Evolutionary conservation across 1,284 basidiomycete species (phyloP), one percentile per base, ranked within the genome.

Genomic region (Ceratobasidium theobromae): DNA sequence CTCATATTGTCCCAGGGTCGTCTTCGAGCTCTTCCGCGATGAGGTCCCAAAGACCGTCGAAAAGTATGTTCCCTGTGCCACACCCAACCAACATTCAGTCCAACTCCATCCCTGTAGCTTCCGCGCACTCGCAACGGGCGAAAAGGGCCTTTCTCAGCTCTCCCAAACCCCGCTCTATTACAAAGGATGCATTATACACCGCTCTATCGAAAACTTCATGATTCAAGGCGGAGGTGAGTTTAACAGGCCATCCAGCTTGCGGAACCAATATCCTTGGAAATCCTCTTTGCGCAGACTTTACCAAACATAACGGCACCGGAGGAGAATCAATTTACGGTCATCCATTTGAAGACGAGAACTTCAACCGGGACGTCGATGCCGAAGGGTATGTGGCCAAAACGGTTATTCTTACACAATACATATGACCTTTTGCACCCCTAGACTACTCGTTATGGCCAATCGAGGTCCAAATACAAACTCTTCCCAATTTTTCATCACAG

Each of bases 201-300:
- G 92, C 27, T 86, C 88, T 30, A 94, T 95, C 68, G 81, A 84
- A 23, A 82, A 86, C 69, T 95, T 96, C 76, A 96, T 96, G 94
- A 85, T 95, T 58, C 90, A 91, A 77, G 89, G 86, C 45, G 89
- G 89, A 77, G 86, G 86, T 87, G 70, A 58, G 79, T 72, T 12
- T 27, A 51, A 45, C 23, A 52, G 53, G 33, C 27, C 27, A 25
- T 25, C 41, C 40, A 28, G 8, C 18, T 30, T 12, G 12, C 21
- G 6, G 30, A 27, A 16, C 35, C 35, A 11, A 45, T 21, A 45
- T 18, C 27, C 35, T 43, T 12, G n/a, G n/a, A 16, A 25, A 23
- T 11, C 9, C 14, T 18, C n/a, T 14, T 64, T 53, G 41, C n/a
- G n/a, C 69, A 89, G 87, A 89, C 75, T 86, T 90, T 71, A 87